Evolutionary conservation across 78 protist genomes (phyloP), one percentile per base, ranked within the genome.

Genomic region (Dictyostelium capitatum): DNA sequence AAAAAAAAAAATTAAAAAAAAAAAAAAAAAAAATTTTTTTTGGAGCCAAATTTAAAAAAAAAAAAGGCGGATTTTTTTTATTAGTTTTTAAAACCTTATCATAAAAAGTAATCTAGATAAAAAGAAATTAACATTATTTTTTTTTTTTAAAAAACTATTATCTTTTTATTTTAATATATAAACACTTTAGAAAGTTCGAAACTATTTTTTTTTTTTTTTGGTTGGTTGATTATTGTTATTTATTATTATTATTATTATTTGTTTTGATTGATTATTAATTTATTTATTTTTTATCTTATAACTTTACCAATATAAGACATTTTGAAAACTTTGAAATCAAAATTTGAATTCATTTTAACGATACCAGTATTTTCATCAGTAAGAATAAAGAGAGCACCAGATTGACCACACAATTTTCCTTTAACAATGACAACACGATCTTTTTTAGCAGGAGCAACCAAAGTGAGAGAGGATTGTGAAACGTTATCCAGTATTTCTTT

Each of bases 311-410:
- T 14, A 54, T 87, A 25, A 77, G 79, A 51, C 84, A 87, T 74
- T 37, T 87, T 87, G 41, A 87, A 65, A 19, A 87, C 93, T 65
- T 87, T 87, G 78, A 87, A 87, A 77, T 87, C 93, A 11, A 62
- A 51, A 69, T 87, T 87, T 10, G 83, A 48, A 64, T 87, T 62
- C 59, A 87, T 77, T 65, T 87, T 87, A 37, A 87, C 84, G 41
- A 87, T 77, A 77, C 93, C 93, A 59, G 32, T 77, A 37, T 20
- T 46, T 28, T 46, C 50, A 50, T 62, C 91, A 1, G 56, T 47
- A 3, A 87, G 54, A 19, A 87, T 82, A 53, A 87, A 87, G 15
- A 87, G 67, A 30, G 32, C 48, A 51, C 93, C 93, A 23, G 70
- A 43, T 7, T 78, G 17, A n/a, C 80, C 77, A 23, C 32, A 17